Evolutionary conservation across 148 eudicot species (phyloP), one percentile per base, ranked within the genome.

Genomic region (Beta vulgaris): DNA sequence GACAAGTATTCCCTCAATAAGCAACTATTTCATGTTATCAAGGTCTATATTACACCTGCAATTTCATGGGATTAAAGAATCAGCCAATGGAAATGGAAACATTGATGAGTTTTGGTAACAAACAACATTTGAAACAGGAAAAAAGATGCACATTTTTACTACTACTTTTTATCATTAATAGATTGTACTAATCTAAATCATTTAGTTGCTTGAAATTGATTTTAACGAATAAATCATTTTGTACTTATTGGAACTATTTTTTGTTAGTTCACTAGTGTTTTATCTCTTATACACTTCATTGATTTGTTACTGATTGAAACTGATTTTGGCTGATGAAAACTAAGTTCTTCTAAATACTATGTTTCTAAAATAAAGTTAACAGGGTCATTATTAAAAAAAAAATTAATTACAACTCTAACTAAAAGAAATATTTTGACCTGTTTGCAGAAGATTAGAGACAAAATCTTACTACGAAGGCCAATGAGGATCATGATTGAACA

Each of bases 401-500:
- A 6, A 59, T 31, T 23, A 32, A 7, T 6, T 16, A 51, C 12
- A 46, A 25, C 28, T 25, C 16, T 36, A 6, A 23, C 28, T 16
- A 66, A 54, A 39, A 64, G 2, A 32, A 39, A 35, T 15, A 43
- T 21, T 21, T n/a, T 73, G 69, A 68, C 77, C 72, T 55, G 37
- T 46, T 74, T 21, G 28, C 23, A 36, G 32, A 7, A 31, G 15
- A 65, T 34, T 23, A 73, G 18, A 44, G 40, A 29, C 18, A 31
- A 39, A 78, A 60, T 11, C 26, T 19, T 46, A 18, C 7, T n/a
- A 13, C 21, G 42, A n/a, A 55, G 15, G 70, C 39, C 65, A 16
- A 51, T 8, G 28, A 14, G 19, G 34, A 35, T 53, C 61, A 75
- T 46, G 55, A 79, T 32, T 69, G 80, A 68, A 80, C 68, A 77